Evolutionary conservation across 495 filamentous ascomycete genomes (phyloP), one percentile per base, ranked within the genome.

Genomic region (Xylaria palmicola): DNA sequence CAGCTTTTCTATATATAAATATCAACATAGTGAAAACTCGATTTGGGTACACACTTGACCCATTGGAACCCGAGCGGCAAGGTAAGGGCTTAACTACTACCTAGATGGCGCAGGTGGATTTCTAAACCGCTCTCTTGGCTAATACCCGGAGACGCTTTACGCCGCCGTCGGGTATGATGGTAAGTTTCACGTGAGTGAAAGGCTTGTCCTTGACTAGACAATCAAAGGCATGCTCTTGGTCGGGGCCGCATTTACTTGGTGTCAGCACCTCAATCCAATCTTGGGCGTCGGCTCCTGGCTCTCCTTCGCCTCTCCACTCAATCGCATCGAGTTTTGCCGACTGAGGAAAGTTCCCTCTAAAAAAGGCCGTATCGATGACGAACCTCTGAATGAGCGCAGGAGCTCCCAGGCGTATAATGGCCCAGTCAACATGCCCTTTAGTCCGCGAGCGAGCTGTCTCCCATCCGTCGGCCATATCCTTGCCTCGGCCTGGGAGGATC

Each of bases 381-480:
- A 96, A 75, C 66, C 83, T 85, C 59, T 87, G 81, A 43, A 96
- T 83, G 39, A 80, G 80, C 0, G 90, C 92, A 15, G 83, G 79
- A 1, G 86, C 81, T 6, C 92, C 92, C 22, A 97, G 83, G 63
- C 83, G 82, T 53, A 95, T 81, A 62, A 96, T 86, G 9, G 87
- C 82, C 92, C 93, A 96, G 74, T 97, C 93, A 19, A 89, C 77
- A 74, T 97, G 93, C 10, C 83, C 88, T 65, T 85, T 85, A 22
- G 81, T 85, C 24, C 93, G 76, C 30, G 88, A 91, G 37, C 93
- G 83, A 54, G 88, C 86, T 10, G 92, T 97, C 75, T 97, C 92
- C 92, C 93, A 97, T 3, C 93, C 93, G 72, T 96, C 92, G 30
- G 92, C 89, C 92, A 96, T 96, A 74, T 97, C 88, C 69, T 88